phyloP scores from a whole-genome alignment of 1,284 basidiomycete genomes.

The Somion occarium region DNA sequence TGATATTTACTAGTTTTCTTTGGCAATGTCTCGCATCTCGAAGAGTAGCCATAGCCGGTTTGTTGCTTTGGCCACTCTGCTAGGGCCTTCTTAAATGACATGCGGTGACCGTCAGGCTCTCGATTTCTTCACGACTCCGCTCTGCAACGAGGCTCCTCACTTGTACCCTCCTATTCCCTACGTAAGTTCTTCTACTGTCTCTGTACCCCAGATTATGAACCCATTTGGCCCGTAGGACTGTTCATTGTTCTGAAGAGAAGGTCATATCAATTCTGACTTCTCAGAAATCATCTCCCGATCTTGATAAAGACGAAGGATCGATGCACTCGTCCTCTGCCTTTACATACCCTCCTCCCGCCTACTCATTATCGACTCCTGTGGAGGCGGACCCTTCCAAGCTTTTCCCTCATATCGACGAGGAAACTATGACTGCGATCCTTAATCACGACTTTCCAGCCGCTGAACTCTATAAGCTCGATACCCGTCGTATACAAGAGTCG shows the following conservation, averaged over 20 bases:
- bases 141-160: neutral
- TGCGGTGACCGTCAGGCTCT: constrained; percentile 15
- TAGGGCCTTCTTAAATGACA: constrained; percentile 8
- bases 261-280: neutral
- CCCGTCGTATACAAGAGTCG: constrained; percentile 26
- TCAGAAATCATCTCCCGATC: neutral
- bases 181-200: neutral
- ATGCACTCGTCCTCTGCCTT: neutral
- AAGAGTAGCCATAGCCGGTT: neutral
- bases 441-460: constrained; percentile 25
- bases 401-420: constrained; percentile 30
- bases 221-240: neutral
- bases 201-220: neutral
- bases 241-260: neutral
- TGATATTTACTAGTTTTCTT: neutral
- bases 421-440: constrained; percentile 26
- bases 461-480: constrained; percentile 31
- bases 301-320: neutral
- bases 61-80: constrained; percentile 1
- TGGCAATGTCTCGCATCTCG: neutral
- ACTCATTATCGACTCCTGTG: neutral
- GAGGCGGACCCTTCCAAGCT: constrained; percentile 20
- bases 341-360: neutral
- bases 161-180: constrained; percentile 1
- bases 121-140: constrained; percentile 1